These are phyloP conservation scores for Linum usitatissimum DNA, from an alignment of 345 rosid species.

Conservation along the genomic window DNA sequence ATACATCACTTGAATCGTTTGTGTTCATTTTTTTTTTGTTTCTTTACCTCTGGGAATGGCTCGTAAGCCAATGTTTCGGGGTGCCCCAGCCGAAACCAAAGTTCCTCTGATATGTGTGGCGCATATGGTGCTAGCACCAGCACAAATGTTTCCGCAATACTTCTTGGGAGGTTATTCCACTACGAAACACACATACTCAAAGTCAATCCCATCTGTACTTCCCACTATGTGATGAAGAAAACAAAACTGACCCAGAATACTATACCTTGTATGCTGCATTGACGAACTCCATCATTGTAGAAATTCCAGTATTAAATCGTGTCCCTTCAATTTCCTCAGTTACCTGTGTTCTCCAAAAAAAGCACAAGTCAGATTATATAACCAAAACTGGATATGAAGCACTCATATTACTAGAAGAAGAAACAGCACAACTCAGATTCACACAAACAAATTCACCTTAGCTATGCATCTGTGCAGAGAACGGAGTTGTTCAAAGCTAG, in stretches of 20 bases:
- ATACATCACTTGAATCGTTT: no score
- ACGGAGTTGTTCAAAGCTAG: conserved; percentile 58
- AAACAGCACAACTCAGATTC: conserved; percentile 34
- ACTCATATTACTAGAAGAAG: no score
- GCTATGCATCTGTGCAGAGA: conserved; percentile 78
- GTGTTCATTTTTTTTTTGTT: background rate
- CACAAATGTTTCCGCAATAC: conserved; percentile 55
- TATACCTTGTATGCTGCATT: conserved; percentile 82
- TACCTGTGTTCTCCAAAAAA: conserved; percentile 37
- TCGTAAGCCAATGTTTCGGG: conserved; percentile 50
- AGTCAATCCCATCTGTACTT: background rate
- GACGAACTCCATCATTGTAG: conserved; percentile 96
- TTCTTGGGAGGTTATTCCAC: conserved; percentile 78
- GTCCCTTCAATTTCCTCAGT: conserved; percentile 86
- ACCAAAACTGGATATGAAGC: background rate
- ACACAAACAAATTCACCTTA: conserved; percentile 41
- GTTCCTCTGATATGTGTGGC: conserved; percentile 95
- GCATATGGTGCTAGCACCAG: conserved; percentile 82
- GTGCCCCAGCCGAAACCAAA: conserved; percentile 80
- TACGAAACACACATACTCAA: conserved; percentile 13
- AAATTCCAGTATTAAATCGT: conserved; percentile 86
- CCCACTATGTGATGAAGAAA: background rate
- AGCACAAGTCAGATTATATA: background rate
- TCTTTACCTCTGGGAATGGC: conserved; percentile 55
- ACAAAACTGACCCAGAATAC: background rate